Percentiles rank a stretch among this genome's conserved stretches.
Conservation (phyloP, 108 stramenopile genomes). For the Fragilaria radians region DNA sequence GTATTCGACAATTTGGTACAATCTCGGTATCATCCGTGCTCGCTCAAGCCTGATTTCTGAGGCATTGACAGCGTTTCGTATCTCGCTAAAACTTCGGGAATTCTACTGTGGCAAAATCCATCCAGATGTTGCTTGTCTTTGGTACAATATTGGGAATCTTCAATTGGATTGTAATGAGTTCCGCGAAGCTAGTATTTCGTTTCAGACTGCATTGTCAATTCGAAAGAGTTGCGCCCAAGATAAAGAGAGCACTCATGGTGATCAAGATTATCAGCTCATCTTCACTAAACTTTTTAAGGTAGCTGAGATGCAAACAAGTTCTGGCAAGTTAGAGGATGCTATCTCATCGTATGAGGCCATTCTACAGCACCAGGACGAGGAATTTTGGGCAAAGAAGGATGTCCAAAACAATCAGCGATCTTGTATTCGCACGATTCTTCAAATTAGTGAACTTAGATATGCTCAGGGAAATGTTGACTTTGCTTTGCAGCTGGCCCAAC, state of each 20-base stretch:
- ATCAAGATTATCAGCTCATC: conserved; percentile 12
- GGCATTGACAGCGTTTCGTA: conserved; percentile 34
- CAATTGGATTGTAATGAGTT: conserved; percentile 46
- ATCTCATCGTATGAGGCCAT: conserved; percentile 21
- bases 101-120: conserved; percentile 36
- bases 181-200: conserved; percentile 31
- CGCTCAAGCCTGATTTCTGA: conserved; percentile 30
- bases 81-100: conserved; percentile 33
- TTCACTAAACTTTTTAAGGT: conserved; percentile 31
- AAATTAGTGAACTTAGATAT: conserved; percentile 34
- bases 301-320: conserved; percentile 26
- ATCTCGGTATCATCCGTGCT: conserved; percentile 44
- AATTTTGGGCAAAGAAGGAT: not conserved
- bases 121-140: conserved; percentile 42
- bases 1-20: conserved; percentile 49
- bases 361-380: conserved; percentile 25
- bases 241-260: conserved; percentile 25
- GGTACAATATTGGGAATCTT: conserved; percentile 46
- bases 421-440: conserved; percentile 12
- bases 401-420: conserved; percentile 5
- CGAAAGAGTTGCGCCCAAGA: conserved; percentile 19
- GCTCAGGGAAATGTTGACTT: conserved; percentile 23
- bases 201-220: conserved; percentile 33
- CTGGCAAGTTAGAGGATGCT: conserved; percentile 31
- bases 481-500: conserved; percentile 15